A percentile compares a stretch with the other conserved stretches of the same genome.
phyloP scores from a whole-genome alignment of 2,329 filamentous ascomycete species.

The Colletotrichum melonis region DNA sequence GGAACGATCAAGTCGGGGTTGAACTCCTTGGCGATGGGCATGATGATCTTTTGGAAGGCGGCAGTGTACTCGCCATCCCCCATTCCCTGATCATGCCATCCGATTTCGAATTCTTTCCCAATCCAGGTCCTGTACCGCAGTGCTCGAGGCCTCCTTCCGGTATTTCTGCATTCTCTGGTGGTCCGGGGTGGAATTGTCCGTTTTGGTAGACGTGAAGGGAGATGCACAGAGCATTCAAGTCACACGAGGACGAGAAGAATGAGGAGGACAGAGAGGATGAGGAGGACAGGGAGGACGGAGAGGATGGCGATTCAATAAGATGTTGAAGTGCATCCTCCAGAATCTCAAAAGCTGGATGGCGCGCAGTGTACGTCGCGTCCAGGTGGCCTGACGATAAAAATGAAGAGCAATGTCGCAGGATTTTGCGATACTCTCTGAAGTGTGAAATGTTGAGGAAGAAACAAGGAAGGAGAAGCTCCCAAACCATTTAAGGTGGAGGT shows the following conservation, averaged over 20 bases:
- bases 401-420: too few relatives aligned
- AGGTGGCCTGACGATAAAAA: too few relatives aligned
- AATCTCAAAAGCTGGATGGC: too few relatives aligned
- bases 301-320: too few relatives aligned
- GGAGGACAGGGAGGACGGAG: too few relatives aligned
- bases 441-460: too few relatives aligned
- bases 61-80: slow-evolving; percentile 97
- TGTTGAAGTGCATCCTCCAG: too few relatives aligned
- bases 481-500: too few relatives aligned
- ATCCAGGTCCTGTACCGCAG: slow-evolving; percentile 64
- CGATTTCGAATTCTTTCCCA: slow-evolving; percentile 75
- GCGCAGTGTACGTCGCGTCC: too few relatives aligned
- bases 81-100: slow-evolving; percentile 81
- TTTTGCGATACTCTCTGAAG: too few relatives aligned
- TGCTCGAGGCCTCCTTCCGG: slow-evolving; percentile 72
- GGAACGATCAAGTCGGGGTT: slow-evolving; percentile 89
- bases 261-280: too few relatives aligned
- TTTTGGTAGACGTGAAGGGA: slow-evolving; percentile 91
- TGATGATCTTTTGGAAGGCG: slow-evolving; percentile 94
- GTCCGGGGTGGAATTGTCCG: slow-evolving; percentile 86
- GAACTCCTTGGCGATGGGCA: slow-evolving; percentile 96
- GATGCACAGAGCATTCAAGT: slow-evolving; percentile 95
- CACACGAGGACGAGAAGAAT: slow-evolving; percentile 43
- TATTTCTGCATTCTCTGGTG: slow-evolving; percentile 66
- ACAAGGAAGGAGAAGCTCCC: too few relatives aligned